Percentiles rank a stretch among this genome's conserved stretches.
Conservation (phyloP, 1,284 basidiomycete genomes). For the Ustilago vetiveriae region DNA sequence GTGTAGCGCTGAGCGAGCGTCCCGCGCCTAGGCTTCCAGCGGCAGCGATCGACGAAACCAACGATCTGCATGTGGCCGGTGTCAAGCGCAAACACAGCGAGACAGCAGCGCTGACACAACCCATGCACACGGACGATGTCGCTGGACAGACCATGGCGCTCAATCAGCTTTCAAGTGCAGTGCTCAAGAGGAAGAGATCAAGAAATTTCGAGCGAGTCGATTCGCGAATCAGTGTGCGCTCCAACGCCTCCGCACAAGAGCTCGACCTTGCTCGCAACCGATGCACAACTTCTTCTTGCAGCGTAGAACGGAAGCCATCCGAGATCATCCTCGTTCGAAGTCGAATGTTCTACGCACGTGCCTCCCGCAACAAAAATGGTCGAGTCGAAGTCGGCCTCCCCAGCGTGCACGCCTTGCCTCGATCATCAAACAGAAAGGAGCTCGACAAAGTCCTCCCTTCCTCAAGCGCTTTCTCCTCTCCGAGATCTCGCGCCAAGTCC, state of each 20-base stretch:
- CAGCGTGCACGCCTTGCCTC: constrained; percentile 68
- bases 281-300: background rate
- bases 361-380: constrained; percentile 71
- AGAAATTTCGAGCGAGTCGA: constrained; percentile 14
- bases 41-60: too few species aligned
- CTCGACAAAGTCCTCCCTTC: constrained; percentile 37
- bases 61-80: background rate
- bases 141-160: background rate
- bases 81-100: constrained; percentile 20
- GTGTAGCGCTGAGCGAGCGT: constrained; percentile 73
- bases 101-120: background rate
- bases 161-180: background rate
- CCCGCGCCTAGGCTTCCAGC: background rate
- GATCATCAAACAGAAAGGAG: constrained; percentile 18
- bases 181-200: constrained; percentile 3
- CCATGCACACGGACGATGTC: background rate
- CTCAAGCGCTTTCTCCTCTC: background rate
- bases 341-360: constrained; percentile 77
- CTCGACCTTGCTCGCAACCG: background rate
- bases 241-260: constrained; percentile 11
- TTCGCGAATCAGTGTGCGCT: constrained; percentile 17
- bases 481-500: background rate
- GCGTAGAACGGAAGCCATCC: constrained; percentile 56
- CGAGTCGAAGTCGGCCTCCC: constrained; percentile 74
- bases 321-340: constrained; percentile 73